These are phyloP conservation scores for Candida buenavistaensis DNA, from an alignment of 1,139 yeast genomes.

Conservation along the genomic window DNA sequence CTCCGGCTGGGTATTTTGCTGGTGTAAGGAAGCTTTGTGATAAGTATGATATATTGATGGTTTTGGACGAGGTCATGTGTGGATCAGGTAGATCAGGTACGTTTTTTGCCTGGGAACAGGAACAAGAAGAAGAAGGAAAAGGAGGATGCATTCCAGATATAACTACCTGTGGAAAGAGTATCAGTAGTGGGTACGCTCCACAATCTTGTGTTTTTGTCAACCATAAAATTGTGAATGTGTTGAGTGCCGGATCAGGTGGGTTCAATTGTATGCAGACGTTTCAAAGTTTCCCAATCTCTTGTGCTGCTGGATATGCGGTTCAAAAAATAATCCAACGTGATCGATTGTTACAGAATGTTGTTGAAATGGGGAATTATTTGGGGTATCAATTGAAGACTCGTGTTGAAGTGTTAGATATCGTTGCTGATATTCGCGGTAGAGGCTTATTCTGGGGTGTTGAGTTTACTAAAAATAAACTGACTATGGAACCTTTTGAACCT, in stretches of 20 bases:
- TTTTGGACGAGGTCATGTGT: slow-evolving; percentile 67
- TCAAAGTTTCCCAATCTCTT: slow-evolving; percentile 18
- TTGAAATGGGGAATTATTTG: slow-evolving; percentile 14
- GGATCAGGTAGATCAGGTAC: slow-evolving; percentile 53
- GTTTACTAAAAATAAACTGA: slow-evolving; percentile 48
- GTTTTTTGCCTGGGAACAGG: slow-evolving; percentile 20
- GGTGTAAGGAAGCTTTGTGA: slow-evolving; percentile 54
- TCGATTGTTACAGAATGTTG: slow-evolving; percentile 15
- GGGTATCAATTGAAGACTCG: slow-evolving; percentile 21
- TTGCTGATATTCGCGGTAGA: slow-evolving; percentile 60
- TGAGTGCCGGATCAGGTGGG: slow-evolving; percentile 14
- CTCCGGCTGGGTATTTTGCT: slow-evolving; percentile 57
- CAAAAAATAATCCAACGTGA: slow-evolving; percentile 17
- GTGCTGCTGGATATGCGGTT: slow-evolving; percentile 19
- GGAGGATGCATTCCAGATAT: slow-evolving; percentile 19
- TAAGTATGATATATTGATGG: slow-evolving; percentile 58
- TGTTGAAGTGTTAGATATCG: slow-evolving; percentile 31
- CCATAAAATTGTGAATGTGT: slow-evolving; percentile 16
- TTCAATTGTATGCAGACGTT: slow-evolving; percentile 20
- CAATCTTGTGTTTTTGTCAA: slow-evolving; percentile 18
- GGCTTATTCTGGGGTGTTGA: slow-evolving; percentile 65
- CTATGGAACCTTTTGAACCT: slow-evolving; percentile 48
- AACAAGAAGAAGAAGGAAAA: slow-evolving; percentile 16
- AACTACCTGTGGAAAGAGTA: slow-evolving; percentile 19
- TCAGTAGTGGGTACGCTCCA: slow-evolving; percentile 20